phyloP scores from a whole-genome alignment of 495 filamentous ascomycete genomes.

The Podospora fimiseda region DNA sequence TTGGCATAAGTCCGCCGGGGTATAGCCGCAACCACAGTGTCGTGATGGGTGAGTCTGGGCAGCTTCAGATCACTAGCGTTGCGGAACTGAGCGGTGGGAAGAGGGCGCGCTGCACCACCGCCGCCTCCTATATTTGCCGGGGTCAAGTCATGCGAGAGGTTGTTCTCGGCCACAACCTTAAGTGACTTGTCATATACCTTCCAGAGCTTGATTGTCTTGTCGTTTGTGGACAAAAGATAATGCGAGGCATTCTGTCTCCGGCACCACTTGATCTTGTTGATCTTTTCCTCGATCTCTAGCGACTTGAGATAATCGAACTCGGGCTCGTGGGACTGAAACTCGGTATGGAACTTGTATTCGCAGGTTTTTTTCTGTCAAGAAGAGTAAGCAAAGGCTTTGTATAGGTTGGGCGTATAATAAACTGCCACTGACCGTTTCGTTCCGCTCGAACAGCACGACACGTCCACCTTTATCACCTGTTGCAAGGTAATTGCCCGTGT shows the following conservation, averaged over 20 bases:
- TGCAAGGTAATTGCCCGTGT: constrained; percentile 95
- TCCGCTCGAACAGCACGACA: constrained; percentile 94
- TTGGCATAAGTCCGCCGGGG: constrained; percentile 95
- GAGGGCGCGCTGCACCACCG: constrained; percentile 61
- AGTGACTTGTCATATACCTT: constrained; percentile 99
- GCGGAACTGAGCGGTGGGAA: constrained; percentile 68
- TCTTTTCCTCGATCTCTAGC: constrained; percentile 99
- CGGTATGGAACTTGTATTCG: constrained; percentile 99
- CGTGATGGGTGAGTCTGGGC: constrained; percentile 92
- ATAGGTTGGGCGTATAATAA: background rate
- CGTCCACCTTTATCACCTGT: constrained; percentile 97
- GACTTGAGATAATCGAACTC: constrained; percentile 99
- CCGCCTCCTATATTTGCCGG: constrained; percentile 69
- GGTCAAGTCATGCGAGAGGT: constrained; percentile 89
- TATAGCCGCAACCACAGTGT: constrained; percentile 95
- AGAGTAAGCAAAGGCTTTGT: constrained; percentile 9
- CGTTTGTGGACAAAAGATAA: constrained; percentile 96
- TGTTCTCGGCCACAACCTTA: constrained; percentile 98
- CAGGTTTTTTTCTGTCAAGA: constrained; percentile 90
- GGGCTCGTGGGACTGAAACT: constrained; percentile 98
- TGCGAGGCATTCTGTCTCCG: constrained; percentile 95
- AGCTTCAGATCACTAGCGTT: constrained; percentile 79
- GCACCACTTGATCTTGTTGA: constrained; percentile 99
- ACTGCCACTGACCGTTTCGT: constrained; percentile 91
- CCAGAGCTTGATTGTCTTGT: constrained; percentile 99